These are phyloP conservation scores for Saturnispora serradocipensis DNA, from an alignment of 805 yeast genomes.

Conservation along the genomic window DNA sequence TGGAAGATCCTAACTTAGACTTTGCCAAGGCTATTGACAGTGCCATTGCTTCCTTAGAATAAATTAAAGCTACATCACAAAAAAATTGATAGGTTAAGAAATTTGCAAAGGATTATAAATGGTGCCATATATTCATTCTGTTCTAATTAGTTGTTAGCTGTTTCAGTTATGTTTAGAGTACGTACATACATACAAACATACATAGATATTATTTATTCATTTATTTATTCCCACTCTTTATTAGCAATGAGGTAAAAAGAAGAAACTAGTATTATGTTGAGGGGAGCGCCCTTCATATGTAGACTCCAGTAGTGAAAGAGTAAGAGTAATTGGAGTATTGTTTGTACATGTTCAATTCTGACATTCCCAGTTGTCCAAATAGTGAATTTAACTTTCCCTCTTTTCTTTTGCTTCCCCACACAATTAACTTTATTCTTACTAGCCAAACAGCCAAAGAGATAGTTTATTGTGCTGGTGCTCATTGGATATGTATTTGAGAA, in stretches of 20 bases:
- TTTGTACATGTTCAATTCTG: background rate
- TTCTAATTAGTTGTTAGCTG: background rate
- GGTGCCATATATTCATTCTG: background rate
- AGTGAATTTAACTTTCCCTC: background rate
- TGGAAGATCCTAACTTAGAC: slow-evolving; percentile 88
- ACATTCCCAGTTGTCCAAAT: background rate
- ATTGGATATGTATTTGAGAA: background rate
- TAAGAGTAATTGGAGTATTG: background rate
- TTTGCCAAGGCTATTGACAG: slow-evolving; percentile 61
- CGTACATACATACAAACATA: background rate
- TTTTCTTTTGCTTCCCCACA: background rate
- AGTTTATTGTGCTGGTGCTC: background rate
- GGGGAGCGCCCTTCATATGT: background rate
- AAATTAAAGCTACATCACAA: background rate
- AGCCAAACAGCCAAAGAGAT: background rate
- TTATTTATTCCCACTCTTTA: background rate
- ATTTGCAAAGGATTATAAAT: background rate
- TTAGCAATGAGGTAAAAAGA: slow-evolving; percentile 1
- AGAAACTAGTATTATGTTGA: slow-evolving; percentile 1
- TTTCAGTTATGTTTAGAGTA: background rate
- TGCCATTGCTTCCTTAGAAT: slow-evolving; percentile 24
- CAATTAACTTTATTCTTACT: background rate
- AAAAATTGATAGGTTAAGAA: background rate
- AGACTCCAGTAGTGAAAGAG: background rate
- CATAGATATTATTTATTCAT: background rate